A percentile compares a stretch with the other conserved stretches of the same genome.
Evolutionary conservation across 345 rosid species (phyloP).

Genomic region (Gossypium stocksii): DNA sequence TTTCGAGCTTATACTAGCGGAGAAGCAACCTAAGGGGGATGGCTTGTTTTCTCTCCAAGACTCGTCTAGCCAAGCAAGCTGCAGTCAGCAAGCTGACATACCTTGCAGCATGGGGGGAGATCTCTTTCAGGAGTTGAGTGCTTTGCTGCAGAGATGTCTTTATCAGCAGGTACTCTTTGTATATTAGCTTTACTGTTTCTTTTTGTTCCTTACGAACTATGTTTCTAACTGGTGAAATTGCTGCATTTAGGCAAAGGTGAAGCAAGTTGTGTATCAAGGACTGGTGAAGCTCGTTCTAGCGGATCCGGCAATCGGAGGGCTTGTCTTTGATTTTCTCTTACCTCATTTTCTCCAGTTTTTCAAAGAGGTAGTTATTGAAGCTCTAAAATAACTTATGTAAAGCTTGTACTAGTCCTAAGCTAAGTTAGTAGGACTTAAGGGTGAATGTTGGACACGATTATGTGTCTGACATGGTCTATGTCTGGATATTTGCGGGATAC

Average conservation of each 20-base stretch:
- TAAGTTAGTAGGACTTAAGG: neutral
- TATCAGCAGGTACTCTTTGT: conserved; percentile 55
- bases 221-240: conserved; percentile 22
- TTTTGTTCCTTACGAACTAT: conserved; percentile 4
- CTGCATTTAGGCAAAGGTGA: conserved; percentile 55
- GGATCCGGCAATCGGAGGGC: conserved; percentile 53
- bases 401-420: conserved; percentile 12
- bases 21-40: conserved; percentile 52
- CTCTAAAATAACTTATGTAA: conserved; percentile 18
- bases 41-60: conserved; percentile 55
- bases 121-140: conserved; percentile 70
- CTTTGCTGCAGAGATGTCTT: conserved; percentile 83
- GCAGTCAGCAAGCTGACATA: conserved; percentile 75
- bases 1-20: conserved; percentile 58
- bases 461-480: neutral
- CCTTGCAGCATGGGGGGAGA: conserved; percentile 34
- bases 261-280: conserved; percentile 58
- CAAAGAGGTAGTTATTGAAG: conserved; percentile 50
- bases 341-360: conserved; percentile 71
- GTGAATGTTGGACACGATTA: neutral
- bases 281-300: conserved; percentile 66
- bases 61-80: conserved; percentile 86
- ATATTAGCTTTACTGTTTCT: conserved; percentile 6
- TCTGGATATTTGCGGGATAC: neutral
- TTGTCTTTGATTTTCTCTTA: conserved; percentile 67